These are phyloP conservation scores for Fusarium stilboides DNA, from an alignment of 2,329 filamentous ascomycete genomes.

Conservation along the genomic window DNA sequence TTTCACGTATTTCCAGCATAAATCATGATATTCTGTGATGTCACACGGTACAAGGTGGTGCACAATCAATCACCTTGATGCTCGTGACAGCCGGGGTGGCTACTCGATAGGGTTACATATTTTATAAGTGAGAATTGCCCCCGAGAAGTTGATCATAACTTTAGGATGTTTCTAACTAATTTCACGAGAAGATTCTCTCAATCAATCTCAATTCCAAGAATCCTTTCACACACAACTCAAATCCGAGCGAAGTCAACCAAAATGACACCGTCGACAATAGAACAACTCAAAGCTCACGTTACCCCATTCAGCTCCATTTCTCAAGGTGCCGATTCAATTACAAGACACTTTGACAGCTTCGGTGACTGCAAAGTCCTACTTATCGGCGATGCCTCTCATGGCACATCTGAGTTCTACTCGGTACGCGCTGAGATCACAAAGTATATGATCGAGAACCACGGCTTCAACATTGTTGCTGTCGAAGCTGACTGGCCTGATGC, in stretches of 20 bases:
- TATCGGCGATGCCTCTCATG: constrained; percentile 32
- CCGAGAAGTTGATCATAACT: neutral
- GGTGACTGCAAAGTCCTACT: constrained; percentile 29
- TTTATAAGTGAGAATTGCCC: constrained; percentile 4
- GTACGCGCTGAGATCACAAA: constrained; percentile 37
- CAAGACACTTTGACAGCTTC: constrained; percentile 30
- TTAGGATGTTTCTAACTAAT: neutral
- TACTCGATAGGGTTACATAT: neutral
- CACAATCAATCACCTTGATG: neutral
- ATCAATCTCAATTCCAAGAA: neutral
- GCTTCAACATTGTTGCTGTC: constrained; percentile 34
- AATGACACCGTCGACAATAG: constrained; percentile 21
- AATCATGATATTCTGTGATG: constrained; percentile 7
- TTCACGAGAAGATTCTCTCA: neutral
- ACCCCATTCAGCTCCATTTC: constrained; percentile 25
- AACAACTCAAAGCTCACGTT: constrained; percentile 17
- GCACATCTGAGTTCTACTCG: constrained; percentile 31
- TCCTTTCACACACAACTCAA: no score
- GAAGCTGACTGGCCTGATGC: constrained; percentile 38
- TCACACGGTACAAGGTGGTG: constrained; percentile 10
- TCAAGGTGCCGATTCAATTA: constrained; percentile 13
- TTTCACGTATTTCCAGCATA: neutral
- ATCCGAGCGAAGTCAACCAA: neutral
- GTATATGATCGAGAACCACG: constrained; percentile 34
- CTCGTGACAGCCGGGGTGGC: neutral